These are phyloP conservation scores for Dendrobium chrysotoxum DNA, from an alignment of 106 monocot genomes.

Conservation along the genomic window DNA sequence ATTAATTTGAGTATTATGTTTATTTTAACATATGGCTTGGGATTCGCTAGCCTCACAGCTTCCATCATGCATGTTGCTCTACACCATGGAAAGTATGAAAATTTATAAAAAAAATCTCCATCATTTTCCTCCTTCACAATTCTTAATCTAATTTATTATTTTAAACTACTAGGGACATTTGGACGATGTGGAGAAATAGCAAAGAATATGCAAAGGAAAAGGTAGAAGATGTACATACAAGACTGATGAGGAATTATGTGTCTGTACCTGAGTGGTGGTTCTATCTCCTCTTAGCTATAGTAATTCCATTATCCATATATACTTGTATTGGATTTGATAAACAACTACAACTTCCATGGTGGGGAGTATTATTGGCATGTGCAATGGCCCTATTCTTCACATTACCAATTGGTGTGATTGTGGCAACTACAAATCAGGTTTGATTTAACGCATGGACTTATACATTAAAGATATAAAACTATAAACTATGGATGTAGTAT, in stretches of 20 bases:
- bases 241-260: constrained; percentile 68
- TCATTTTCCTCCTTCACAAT: not conserved
- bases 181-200: constrained; percentile 12
- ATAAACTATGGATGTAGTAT: no score
- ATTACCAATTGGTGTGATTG: constrained; percentile 77
- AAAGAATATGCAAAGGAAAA: constrained; percentile 9
- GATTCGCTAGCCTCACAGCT: constrained; percentile 61
- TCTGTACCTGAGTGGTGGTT: constrained; percentile 88
- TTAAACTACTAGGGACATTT: not conserved
- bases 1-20: constrained; percentile 65
- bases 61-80: constrained; percentile 62
- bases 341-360: constrained; percentile 84
- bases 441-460: no score
- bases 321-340: constrained; percentile 44
- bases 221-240: constrained; percentile 14
- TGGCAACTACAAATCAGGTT: constrained; percentile 61
- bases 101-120: not conserved
- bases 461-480: no score
- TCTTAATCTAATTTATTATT: not conserved
- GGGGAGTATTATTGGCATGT: constrained; percentile 76
- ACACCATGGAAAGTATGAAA: constrained; percentile 54
- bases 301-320: constrained; percentile 32
- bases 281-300: constrained; percentile 33
- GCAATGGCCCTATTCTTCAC: constrained; percentile 69
- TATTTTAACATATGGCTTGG: constrained; percentile 42